Evolutionary conservation across 2,329 filamentous ascomycete species (phyloP), one percentile per base, ranked within the genome.

Genomic region (Colletotrichum salicis): DNA sequence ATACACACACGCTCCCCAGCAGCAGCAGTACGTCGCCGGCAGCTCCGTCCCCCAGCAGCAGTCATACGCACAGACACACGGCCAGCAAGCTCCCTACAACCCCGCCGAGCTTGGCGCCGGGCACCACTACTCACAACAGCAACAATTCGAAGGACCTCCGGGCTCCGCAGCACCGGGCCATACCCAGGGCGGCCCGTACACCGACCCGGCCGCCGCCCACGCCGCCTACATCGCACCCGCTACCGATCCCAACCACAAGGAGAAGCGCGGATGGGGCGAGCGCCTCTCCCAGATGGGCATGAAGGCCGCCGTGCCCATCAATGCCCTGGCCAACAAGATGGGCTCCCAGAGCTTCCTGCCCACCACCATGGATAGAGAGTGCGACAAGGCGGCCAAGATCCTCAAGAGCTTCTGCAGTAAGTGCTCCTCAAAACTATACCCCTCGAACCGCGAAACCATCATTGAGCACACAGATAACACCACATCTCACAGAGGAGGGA

Each of bases 321-420:
- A 97, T 79, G 90, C 88, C 71, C 81, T 97, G 27, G 94, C 92
- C 19, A 94, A 97, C 82, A 94, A 92, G 82, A 86, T 97, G 48
- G 94, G 94, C n/a, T 83, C 83, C 59, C 94, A 97, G 81, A 92
- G 93, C 27, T 97, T 97, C 82, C 92, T 95, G 88, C 95, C 95
- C 1, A 94, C 92, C 66, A 92, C 92, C 1, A 85, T 97, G 74
- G 95, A 97, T 79, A 94, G 94, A 81, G 95, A 97, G 84, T 93
- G 92, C 76, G 94, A 97, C 82, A 97, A 97, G 84, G 94, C 94
- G 1, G 94, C 95, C 41, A 86, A 93, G 13, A 97, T 97, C 59
- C 81, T 97, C 31, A 90, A 89, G 78, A 93, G 91, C 74, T 98
- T 98, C 82, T 97, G 94, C 85, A 96, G 91, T 93, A 86, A 77